Base-by-base conservation (phyloP, 805 yeast genomes). In the Metschnikowia vanudenii region DNA sequence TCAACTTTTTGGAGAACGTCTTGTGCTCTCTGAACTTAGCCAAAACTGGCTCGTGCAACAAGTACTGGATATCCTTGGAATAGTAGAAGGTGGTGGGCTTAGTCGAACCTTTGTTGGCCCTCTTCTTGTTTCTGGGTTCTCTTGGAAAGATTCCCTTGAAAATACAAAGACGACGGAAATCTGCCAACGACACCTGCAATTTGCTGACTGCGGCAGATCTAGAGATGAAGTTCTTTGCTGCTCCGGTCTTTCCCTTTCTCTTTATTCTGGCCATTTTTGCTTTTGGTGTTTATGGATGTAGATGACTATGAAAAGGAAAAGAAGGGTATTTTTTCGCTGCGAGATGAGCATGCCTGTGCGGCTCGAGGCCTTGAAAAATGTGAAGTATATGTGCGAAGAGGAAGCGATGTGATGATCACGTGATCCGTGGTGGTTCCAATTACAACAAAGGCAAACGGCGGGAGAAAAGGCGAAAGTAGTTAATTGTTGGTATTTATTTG, bases 71-170 rank as follows among this genome's bases (percentile, higher is more conserved):
- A 67, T 94, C 99, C 68, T 90, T 94, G 53, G 85, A 67, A 66
- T 90, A 92, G 71, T 94, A 94, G 65, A 94, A 95, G 3, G 99
- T 94, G 19, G 86, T 85, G 39, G 96, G 96, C 20, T 95, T 96
- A 7, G 97, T 88, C n/a, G 96, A 87, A 18, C 99, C 98, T 69
- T 89, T 94, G 69, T 90, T 92, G 50, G 97, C 97, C 76, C 89
- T 91, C 81, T 86, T 89, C 74, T 91, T 94, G 69, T 88, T 89
- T 59, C 91, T 77, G 39, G 98, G 98, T 64, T 90, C 97, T 65
- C 99, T 81, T 45, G 99, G 99, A 64, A 89, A 94, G 54, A 94
- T 91, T 43, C 99, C 99, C 68, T 94, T 94, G 78, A 94, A 89
- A 65, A 94, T 94, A 78, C 99, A 94, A 63, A 94, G 78, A 62